Evolutionary conservation across 2,329 filamentous ascomycete genomes (phyloP).

Genomic region (Calonectria pteridis): DNA sequence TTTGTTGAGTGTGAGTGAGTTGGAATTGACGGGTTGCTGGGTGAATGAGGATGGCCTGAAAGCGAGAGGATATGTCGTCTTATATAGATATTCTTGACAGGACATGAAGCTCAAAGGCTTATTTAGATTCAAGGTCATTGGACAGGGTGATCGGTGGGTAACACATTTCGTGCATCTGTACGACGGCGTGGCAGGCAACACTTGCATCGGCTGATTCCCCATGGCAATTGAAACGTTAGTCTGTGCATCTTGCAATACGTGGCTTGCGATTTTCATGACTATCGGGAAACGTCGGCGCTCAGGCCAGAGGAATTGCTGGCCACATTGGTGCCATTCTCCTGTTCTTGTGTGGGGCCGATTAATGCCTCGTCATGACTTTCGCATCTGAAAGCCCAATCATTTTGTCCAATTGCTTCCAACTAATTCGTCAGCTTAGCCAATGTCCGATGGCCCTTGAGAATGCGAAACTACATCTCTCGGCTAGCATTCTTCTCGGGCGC

Average conservation of each 20-base stretch:
- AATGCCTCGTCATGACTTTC: neutral
- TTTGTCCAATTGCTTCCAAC: neutral
- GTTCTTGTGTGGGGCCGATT: neutral
- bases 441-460: neutral
- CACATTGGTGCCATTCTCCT: neutral
- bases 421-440: neutral
- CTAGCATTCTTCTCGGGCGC: no score
- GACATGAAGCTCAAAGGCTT: neutral
- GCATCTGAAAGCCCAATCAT: neutral
- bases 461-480: neutral
- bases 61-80: neutral
- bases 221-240: neutral
- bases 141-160: neutral
- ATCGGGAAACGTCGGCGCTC: constrained; percentile 4
- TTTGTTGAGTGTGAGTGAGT: neutral
- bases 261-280: neutral
- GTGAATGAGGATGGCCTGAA: neutral
- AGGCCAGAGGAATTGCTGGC: neutral
- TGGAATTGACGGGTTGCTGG: neutral
- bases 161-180: neutral
- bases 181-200: neutral
- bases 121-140: neutral
- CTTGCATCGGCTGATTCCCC: neutral
- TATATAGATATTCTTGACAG: neutral
- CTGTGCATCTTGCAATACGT: neutral